Evolutionary conservation across 1,284 basidiomycete genomes (phyloP), one percentile per base, ranked within the genome.

Genomic region (Puccinia triticina): DNA sequence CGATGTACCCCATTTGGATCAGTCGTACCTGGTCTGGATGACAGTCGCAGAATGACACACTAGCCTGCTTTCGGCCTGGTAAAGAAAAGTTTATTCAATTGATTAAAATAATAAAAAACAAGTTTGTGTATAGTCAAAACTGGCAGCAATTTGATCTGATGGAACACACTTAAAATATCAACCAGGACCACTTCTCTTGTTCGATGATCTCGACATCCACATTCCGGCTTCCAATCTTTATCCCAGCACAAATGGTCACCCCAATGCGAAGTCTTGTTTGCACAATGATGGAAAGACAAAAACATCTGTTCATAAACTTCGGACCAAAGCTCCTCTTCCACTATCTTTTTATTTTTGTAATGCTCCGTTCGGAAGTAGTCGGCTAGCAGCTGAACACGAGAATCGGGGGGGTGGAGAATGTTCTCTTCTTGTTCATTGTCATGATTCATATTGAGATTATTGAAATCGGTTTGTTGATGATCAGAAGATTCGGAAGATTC

Each of bases 1-100:
- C 72, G 18, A 74, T 74, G 50, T 74, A 74, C 5, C 72, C 72
- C 43, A 74, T 48, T 32, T 74, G 72, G 10, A 74, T 74, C 3
- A 74, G 72, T 32, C 72, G 18, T 21, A 74, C 72, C 32, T 55
- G 46, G 46, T 74, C 43, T 34, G 10, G 26, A 18, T 74, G 72
- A 50, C 72, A 74, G 11, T 29, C 3, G 32, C 72, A 74, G 40
- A 74, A 74, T 18, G 37, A 7, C 1, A 67, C 23, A 2, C 11
- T 43, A 8, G 2, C 40, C 18, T 67, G 32, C 23, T 40, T 46
- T 7, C 64, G 37, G 16, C 23, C 64, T 67, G 40, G 11, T 29
- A 12, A 59, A 59, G 14, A 14, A 46, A 7, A 46, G 43, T 8
- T 26, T 8, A 59, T 18, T 59, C 8, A 59, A 2, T n/a, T n/a